Conservation (phyloP, 306 rosid species). For the Prunus kanzakura region DNA sequence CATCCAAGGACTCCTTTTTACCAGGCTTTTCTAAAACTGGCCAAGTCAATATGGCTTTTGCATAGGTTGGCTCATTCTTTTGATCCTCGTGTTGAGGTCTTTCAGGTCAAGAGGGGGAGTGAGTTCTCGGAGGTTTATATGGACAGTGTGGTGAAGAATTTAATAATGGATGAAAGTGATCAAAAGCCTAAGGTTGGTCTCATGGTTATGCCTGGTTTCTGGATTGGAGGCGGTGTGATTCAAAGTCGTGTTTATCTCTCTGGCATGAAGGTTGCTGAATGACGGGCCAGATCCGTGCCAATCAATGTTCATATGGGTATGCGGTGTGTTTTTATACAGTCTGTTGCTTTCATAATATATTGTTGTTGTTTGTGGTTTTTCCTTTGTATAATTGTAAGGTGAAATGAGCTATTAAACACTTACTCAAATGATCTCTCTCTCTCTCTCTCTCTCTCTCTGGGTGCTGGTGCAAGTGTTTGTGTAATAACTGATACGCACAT, state of each 20-base stretch:
- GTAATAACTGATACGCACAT: not conserved
- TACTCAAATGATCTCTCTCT: not conserved
- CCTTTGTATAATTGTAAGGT: conserved; percentile 22
- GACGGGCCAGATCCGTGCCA: conserved; percentile 19
- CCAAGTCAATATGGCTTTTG: conserved; percentile 90
- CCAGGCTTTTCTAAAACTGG: conserved; percentile 89
- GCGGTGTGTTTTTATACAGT: conserved; percentile 32
- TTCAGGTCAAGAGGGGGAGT: conserved; percentile 87
- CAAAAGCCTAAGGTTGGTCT: conserved; percentile 83
- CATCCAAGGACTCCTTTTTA: conserved; percentile 98
- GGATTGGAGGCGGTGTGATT: conserved; percentile 78
- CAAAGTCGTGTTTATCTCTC: conserved; percentile 96
- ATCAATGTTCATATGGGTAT: conserved; percentile 22
- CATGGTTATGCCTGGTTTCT: conserved; percentile 98
- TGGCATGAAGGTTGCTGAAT: conserved; percentile 89
- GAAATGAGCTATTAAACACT: conserved; percentile 5
- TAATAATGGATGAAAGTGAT: conserved; percentile 65
- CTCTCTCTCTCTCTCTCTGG: not conserved
- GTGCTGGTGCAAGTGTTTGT: not conserved
- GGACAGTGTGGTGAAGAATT: conserved; percentile 89
- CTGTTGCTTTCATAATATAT: conserved; percentile 24
- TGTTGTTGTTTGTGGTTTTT: conserved; percentile 11
- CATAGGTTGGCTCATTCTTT: conserved; percentile 83
- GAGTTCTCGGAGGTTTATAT: conserved; percentile 91
- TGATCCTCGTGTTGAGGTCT: conserved; percentile 78